A percentile compares a stretch with the other conserved stretches of the same genome.
These are phyloP conservation scores for Kwoniella bestiolae DNA, from an alignment of 768 basidiomycete species.

Conservation along the genomic window DNA sequence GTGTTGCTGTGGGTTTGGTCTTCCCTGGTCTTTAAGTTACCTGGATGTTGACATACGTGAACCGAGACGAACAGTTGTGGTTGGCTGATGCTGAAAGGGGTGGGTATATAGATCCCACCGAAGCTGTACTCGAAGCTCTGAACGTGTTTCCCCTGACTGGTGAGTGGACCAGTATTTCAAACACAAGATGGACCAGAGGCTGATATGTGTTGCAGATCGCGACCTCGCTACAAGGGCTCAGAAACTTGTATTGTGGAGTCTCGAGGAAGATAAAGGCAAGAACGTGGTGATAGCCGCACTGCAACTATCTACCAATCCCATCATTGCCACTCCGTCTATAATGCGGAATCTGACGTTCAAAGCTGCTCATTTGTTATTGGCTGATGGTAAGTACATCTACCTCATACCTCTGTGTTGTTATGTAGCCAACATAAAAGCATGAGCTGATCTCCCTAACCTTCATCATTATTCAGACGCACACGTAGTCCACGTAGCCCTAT, in stretches of 20 bases:
- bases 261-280: constrained; percentile 42
- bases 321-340: constrained; percentile 31
- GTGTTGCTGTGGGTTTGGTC: constrained; percentile 18
- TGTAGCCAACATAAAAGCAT: neutral
- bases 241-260: constrained; percentile 41
- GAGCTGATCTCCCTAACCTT: neutral
- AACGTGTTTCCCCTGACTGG: constrained; percentile 42
- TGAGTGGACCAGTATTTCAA: too few relatives aligned
- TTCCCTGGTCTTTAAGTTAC: too few relatives aligned
- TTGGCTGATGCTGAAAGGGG: neutral
- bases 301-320: constrained; percentile 34
- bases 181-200: too few relatives aligned
- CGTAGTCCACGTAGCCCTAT: constrained; percentile 44
- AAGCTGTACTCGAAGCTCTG: constrained; percentile 40
- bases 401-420: neutral
- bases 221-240: constrained; percentile 37
- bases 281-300: constrained; percentile 42
- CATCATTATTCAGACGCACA: constrained; percentile 31
- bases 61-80: too few relatives aligned
- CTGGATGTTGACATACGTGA: too few relatives aligned
- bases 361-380: constrained; percentile 43
- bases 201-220: constrained; percentile 24
- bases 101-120: constrained; percentile 22
- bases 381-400: constrained; percentile 38
- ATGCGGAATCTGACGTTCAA: constrained; percentile 41